phyloP scores from a whole-genome alignment of 2,329 filamentous ascomycete species.

The Scolecobasidium constrictum region DNA sequence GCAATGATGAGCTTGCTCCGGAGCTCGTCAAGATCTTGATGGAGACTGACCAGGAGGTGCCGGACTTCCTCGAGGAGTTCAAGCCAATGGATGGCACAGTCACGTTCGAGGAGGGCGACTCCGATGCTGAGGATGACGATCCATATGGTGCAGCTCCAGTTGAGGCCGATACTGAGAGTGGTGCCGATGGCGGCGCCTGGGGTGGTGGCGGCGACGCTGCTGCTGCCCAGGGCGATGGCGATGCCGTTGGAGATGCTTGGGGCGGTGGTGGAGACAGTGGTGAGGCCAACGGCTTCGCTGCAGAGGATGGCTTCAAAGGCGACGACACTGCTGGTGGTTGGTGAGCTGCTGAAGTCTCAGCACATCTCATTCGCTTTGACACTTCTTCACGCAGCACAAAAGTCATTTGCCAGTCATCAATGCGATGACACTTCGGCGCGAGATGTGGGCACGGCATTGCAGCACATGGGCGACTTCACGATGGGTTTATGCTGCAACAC shows the following conservation, averaged over 20 bases:
- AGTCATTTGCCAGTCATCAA: too few relatives aligned
- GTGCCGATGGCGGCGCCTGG: background rate
- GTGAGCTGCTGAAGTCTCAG: too few relatives aligned
- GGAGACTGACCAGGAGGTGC: constrained; percentile 67
- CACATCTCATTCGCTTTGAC: too few relatives aligned
- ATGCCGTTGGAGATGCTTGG: background rate
- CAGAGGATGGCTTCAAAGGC: background rate
- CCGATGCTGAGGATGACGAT: constrained; percentile 11
- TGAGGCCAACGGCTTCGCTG: background rate
- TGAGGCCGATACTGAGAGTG: too few relatives aligned
- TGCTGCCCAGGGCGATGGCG: too few relatives aligned
- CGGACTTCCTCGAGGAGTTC: constrained; percentile 65
- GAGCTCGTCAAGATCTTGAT: constrained; percentile 71
- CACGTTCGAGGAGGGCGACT: constrained; percentile 43
- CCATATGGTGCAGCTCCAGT: constrained; percentile 33
- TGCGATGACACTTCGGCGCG: too few relatives aligned
- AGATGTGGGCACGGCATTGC: too few relatives aligned
- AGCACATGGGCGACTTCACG: too few relatives aligned
- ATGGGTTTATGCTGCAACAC: too few relatives aligned
- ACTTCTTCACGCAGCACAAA: too few relatives aligned
- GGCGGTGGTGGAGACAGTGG: background rate
- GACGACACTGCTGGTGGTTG: too few relatives aligned
- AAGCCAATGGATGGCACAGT: constrained; percentile 45
- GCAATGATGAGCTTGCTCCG: constrained; percentile 60
- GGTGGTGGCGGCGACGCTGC: too few relatives aligned